These are phyloP conservation scores for Suillus tomentosus DNA, from an alignment of 768 basidiomycete genomes.

Conservation along the genomic window DNA sequence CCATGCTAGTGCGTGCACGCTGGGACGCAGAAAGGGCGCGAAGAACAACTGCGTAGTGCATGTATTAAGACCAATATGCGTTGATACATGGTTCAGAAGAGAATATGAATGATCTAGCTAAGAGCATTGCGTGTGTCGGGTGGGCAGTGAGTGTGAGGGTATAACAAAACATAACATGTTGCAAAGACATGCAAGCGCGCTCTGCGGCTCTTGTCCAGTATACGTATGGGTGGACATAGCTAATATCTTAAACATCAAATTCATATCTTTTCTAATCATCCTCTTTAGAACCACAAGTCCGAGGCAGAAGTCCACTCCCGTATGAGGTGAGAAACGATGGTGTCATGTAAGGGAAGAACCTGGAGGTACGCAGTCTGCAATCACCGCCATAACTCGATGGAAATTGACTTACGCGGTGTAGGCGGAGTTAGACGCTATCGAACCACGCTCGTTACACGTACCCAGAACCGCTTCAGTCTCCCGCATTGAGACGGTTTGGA, in stretches of 20 bases:
- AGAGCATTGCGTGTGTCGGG: slow-evolving; percentile 9
- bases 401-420: background rate
- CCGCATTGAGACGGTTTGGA: slow-evolving; percentile 22
- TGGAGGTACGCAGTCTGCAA: background rate
- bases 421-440: slow-evolving; percentile 17
- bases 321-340: background rate
- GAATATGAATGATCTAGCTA: slow-evolving; percentile 8
- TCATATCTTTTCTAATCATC: slow-evolving; percentile 2
- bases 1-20: slow-evolving; percentile 67
- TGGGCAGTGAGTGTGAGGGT: slow-evolving; percentile 19
- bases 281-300: slow-evolving; percentile 6
- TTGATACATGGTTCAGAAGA: slow-evolving; percentile 18
- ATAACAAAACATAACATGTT: slow-evolving; percentile 21
- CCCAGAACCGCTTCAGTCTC: slow-evolving; percentile 32
- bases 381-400: background rate
- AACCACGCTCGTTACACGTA: slow-evolving; percentile 23
- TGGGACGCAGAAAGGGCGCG: slow-evolving; percentile 67
- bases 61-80: slow-evolving; percentile 16
- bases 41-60: slow-evolving; percentile 20
- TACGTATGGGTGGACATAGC: background rate
- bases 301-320: slow-evolving; percentile 1
- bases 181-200: slow-evolving; percentile 9
- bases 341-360: background rate
- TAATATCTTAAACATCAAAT: background rate
- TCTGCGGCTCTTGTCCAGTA: background rate